These are phyloP conservation scores for Cornus kousa DNA, from an alignment of 148 eudicot genomes.

Conservation along the genomic window DNA sequence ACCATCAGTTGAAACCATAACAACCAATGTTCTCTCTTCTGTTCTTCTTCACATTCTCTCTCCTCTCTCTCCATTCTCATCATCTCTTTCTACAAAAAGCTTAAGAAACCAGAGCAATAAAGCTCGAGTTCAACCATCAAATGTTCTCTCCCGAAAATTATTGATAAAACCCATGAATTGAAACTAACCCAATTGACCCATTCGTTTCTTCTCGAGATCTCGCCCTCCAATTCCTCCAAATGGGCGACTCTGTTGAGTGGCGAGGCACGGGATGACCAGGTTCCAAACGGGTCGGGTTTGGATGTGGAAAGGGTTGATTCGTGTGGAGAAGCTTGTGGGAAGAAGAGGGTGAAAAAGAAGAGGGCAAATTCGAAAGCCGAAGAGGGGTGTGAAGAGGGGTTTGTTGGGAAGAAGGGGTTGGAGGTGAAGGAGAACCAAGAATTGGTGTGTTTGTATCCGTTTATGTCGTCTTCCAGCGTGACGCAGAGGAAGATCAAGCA, in stretches of 20 bases:
- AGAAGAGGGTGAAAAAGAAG: slow-evolving; percentile 47
- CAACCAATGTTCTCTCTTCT: slow-evolving; percentile 14
- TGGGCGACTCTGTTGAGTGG: slow-evolving; percentile 28
- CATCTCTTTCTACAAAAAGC: slow-evolving; percentile 26
- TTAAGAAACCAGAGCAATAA: slow-evolving; percentile 13
- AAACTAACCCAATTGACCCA: slow-evolving; percentile 29
- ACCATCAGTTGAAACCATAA: neutral
- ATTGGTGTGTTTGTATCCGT: slow-evolving; percentile 56
- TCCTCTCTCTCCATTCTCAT: slow-evolving; percentile 25
- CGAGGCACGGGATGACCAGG: slow-evolving; percentile 23
- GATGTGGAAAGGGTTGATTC: slow-evolving; percentile 5
- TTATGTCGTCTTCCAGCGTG: slow-evolving; percentile 56
- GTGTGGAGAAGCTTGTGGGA: slow-evolving; percentile 17
- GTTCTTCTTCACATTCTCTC: slow-evolving; percentile 12
- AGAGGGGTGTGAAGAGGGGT: neutral
- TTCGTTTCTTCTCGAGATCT: slow-evolving; percentile 39
- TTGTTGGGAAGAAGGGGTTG: neutral
- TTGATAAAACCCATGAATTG: slow-evolving; percentile 16
- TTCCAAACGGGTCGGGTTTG: slow-evolving; percentile 22
- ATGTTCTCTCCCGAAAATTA: slow-evolving; percentile 17
- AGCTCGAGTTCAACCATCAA: slow-evolving; percentile 9
- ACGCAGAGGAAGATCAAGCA: slow-evolving; percentile 74
- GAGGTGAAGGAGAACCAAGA: slow-evolving; percentile 31
- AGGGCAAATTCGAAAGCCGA: slow-evolving; percentile 2
- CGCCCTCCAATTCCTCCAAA: slow-evolving; percentile 42